phyloP scores from a whole-genome alignment of 352 stramenopile species.

The Pythium phragmitis region DNA sequence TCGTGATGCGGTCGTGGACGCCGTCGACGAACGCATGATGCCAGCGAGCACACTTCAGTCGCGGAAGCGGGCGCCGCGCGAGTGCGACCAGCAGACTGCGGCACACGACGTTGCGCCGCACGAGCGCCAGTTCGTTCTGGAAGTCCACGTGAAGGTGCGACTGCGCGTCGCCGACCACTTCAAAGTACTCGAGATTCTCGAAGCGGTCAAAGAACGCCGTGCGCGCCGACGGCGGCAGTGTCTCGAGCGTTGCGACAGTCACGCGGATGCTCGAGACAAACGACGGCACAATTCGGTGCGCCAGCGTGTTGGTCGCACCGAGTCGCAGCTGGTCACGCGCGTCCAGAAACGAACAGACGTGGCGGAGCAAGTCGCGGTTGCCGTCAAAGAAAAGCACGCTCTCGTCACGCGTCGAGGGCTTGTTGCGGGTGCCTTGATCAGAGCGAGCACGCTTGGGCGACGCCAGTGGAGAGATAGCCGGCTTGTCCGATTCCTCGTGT shows the following conservation, averaged over 20 bases:
- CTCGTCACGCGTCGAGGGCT: background rate
- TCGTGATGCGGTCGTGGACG: slow-evolving; percentile 33
- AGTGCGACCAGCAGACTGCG: slow-evolving; percentile 23
- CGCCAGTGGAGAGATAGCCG: background rate
- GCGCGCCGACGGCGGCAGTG: slow-evolving; percentile 13
- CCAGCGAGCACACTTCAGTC: slow-evolving; percentile 18
- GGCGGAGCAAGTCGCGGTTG: slow-evolving; percentile 27
- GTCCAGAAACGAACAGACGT: slow-evolving; percentile 30
- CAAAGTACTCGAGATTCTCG: slow-evolving; percentile 25
- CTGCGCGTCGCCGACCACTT: slow-evolving; percentile 22
- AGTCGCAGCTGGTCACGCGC: slow-evolving; percentile 17
- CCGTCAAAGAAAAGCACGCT: slow-evolving; percentile 25
- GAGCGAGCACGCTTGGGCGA: slow-evolving; percentile 6
- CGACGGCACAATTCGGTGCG: slow-evolving; percentile 19
- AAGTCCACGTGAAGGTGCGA: slow-evolving; percentile 27
- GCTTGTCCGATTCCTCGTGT: background rate
- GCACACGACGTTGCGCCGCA: slow-evolving; percentile 26
- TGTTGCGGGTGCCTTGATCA: background rate
- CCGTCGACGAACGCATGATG: slow-evolving; percentile 34
- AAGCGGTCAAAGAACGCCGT: slow-evolving; percentile 33
- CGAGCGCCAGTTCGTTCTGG: slow-evolving; percentile 25
- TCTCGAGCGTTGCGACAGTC: slow-evolving; percentile 16
- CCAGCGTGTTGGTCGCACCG: slow-evolving; percentile 14
- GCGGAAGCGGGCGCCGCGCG: slow-evolving; percentile 3
- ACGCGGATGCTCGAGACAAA: slow-evolving; percentile 26